Evolutionary conservation across 176 grass and related monocot species (phyloP).

Genomic region (Chrysopogon serrulatus): DNA sequence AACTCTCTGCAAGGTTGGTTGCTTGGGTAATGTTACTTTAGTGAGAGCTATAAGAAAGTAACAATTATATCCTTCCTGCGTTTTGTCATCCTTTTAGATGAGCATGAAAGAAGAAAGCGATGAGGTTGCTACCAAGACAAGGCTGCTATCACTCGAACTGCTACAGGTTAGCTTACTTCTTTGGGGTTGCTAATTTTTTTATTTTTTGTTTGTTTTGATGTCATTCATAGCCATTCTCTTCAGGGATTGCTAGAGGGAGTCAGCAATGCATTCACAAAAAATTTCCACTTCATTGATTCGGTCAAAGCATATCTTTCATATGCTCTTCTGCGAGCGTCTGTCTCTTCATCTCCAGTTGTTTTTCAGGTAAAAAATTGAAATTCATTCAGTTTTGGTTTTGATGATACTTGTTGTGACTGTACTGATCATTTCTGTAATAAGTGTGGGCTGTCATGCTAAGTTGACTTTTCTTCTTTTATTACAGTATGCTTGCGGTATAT

Average conservation of each 20-base stretch:
- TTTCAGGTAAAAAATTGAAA: slow-evolving; percentile 72
- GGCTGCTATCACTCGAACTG: slow-evolving; percentile 94
- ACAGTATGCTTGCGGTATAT: slow-evolving; percentile 97
- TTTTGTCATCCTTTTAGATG: slow-evolving; percentile 60
- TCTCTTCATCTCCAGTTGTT: slow-evolving; percentile 85
- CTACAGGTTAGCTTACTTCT: slow-evolving; percentile 66
- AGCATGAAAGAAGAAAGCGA: slow-evolving; percentile 99
- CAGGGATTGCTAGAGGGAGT: slow-evolving; percentile 98
- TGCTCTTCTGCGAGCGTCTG: slow-evolving; percentile 79
- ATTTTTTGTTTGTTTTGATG: slow-evolving; percentile 37
- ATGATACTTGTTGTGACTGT: slow-evolving; percentile 13
- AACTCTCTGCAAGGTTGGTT: slow-evolving; percentile 94
- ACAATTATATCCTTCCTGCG: not conserved
- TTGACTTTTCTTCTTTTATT: slow-evolving; percentile 31
- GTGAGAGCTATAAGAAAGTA: slow-evolving; percentile 13
- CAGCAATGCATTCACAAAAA: slow-evolving; percentile 83
- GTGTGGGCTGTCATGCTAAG: not conserved
- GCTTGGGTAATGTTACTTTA: slow-evolving; percentile 21
- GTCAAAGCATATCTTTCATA: slow-evolving; percentile 99
- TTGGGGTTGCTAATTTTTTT: slow-evolving; percentile 18
- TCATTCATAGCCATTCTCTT: slow-evolving; percentile 13
- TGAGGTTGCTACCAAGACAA: slow-evolving; percentile 91
- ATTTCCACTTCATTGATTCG: slow-evolving; percentile 99
- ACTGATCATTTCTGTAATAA: slow-evolving; percentile 1
- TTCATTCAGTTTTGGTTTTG: slow-evolving; percentile 1